Evolutionary conservation across 441 rosid genomes (phyloP).

Genomic region (Croton setiger): DNA sequence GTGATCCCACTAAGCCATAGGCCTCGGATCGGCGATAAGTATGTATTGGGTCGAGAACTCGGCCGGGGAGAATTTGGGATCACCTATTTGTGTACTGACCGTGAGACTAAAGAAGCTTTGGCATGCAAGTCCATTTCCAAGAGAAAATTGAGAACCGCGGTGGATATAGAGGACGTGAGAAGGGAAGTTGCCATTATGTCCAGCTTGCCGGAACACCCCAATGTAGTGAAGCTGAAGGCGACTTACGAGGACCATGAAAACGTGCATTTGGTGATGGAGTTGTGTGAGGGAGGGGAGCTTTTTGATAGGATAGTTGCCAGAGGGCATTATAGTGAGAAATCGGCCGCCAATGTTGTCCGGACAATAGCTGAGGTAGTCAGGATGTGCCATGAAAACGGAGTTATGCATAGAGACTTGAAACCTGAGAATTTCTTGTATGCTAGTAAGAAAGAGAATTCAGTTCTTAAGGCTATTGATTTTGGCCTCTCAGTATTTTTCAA

Average conservation of each 20-base stretch:
- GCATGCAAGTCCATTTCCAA: slow-evolving; percentile 95
- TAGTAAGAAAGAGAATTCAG: slow-evolving; percentile 81
- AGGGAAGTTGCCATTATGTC: slow-evolving; percentile 93
- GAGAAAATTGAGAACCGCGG: slow-evolving; percentile 77
- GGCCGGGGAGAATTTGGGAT: slow-evolving; percentile 98
- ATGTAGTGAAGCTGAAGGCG: slow-evolving; percentile 76
- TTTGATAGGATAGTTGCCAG: slow-evolving; percentile 98
- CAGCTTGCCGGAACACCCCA: slow-evolving; percentile 76
- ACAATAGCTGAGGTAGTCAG: slow-evolving; percentile 85
- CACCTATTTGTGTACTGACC: slow-evolving; percentile 87
- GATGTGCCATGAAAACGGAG: slow-evolving; percentile 92
- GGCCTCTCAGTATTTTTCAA: slow-evolving; percentile 88
- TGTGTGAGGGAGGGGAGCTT: slow-evolving; percentile 96
- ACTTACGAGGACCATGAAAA: slow-evolving; percentile 85
- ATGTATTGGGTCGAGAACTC: slow-evolving; percentile 76
- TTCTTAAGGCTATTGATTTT: slow-evolving; percentile 84
- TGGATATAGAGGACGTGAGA: slow-evolving; percentile 84
- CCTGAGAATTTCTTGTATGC: slow-evolving; percentile 94
- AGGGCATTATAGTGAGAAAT: slow-evolving; percentile 89
- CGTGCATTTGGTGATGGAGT: slow-evolving; percentile 90
- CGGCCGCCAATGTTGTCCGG: slow-evolving; percentile 73
- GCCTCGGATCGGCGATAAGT: slow-evolving; percentile 75
- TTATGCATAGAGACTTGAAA: slow-evolving; percentile 90
- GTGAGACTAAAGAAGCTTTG: slow-evolving; percentile 64
- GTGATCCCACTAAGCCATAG: slow-evolving; percentile 56